phyloP scores from a whole-genome alignment of 2,329 filamentous ascomycete genomes.

The Pyrenochaeta sp. region DNA sequence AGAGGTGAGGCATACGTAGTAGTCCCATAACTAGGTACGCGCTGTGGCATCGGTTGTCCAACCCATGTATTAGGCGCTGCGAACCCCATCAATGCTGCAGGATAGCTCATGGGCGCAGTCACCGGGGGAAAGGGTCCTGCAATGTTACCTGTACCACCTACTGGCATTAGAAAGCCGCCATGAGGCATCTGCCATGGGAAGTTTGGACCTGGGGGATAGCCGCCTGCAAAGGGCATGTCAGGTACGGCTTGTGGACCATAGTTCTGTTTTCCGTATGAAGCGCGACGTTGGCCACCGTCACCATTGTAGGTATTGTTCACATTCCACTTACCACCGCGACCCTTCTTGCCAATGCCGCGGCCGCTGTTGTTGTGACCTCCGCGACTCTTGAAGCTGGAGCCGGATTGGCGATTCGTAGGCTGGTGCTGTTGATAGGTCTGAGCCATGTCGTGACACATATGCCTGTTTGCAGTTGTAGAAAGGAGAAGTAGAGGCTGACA shows the following conservation, averaged over 20 bases:
- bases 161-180: neutral
- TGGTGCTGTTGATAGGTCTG: neutral
- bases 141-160: neutral
- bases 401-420: neutral
- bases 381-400: neutral
- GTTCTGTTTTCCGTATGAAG: neutral
- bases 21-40: neutral
- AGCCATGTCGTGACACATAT: neutral
- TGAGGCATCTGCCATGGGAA: neutral
- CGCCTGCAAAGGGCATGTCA: neutral
- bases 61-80: neutral
- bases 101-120: neutral
- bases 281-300: neutral
- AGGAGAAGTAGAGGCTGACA: too few relatives aligned
- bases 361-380: neutral
- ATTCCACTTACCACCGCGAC: neutral
- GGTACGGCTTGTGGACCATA: neutral
- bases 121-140: neutral
- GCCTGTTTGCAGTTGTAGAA: neutral
- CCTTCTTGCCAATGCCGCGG: neutral
- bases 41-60: neutral
- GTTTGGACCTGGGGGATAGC: neutral
- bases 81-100: neutral
- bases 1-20: neutral
- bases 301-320: neutral